These are phyloP conservation scores for Raphidocelis subcapitata DNA, from an alignment of 139 green algal species.

Conservation along the genomic window DNA sequence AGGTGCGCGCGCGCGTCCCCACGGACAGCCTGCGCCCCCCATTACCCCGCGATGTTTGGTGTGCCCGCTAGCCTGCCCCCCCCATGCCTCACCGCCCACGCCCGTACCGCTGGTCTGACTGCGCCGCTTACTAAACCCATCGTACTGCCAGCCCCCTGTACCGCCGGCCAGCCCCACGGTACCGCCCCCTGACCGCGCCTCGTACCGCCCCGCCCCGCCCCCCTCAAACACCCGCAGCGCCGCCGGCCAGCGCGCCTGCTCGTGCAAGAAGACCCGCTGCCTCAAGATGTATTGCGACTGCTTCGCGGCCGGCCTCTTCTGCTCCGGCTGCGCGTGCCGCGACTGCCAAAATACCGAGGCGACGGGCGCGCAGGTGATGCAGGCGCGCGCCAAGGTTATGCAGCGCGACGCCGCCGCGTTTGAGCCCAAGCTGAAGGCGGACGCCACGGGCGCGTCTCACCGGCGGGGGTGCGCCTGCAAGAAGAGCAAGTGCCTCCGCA, in stretches of 20 bases:
- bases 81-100: no score
- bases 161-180: no score
- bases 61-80: no score
- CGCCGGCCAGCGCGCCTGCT: constrained; percentile 46
- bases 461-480: constrained; percentile 48
- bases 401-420: constrained; percentile 33
- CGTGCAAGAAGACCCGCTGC: constrained; percentile 91
- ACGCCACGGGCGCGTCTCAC: constrained; percentile 17
- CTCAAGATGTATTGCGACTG: constrained; percentile 99
- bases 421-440: constrained; percentile 24
- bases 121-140: no score
- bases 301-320: constrained; percentile 87
- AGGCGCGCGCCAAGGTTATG: constrained; percentile 17
- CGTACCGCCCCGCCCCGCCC: no score
- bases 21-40: no score
- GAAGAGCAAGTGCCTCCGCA: constrained; percentile 89
- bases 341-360: constrained; percentile 90
- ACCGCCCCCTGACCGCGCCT: no score
- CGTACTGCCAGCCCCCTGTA: no score
- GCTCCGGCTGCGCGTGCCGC: constrained; percentile 85
- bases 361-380: neutral
- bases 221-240: no score
- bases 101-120: no score
- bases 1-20: no score
- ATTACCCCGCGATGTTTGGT: no score